These are phyloP conservation scores for Marvania coccoides DNA, from an alignment of 139 green algal species.

Conservation along the genomic window DNA sequence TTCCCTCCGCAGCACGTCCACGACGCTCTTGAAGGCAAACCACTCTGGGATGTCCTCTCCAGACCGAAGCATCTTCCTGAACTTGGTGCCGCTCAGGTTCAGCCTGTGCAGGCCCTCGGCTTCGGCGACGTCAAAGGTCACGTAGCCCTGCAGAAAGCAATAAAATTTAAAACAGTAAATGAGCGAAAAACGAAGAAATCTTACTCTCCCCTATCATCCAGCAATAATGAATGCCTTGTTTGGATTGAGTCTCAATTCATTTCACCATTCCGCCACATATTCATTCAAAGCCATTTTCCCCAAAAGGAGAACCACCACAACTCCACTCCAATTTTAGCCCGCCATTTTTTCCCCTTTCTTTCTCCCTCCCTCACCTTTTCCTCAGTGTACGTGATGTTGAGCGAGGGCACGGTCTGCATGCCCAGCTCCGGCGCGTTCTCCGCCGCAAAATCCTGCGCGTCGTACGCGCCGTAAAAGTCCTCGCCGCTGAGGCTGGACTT, in stretches of 20 bases:
- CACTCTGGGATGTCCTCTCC: conserved; percentile 92
- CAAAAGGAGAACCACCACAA: no score
- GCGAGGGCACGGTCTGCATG: conserved; percentile 79
- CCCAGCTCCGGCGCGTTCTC: conserved; percentile 60
- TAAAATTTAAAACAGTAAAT: no score
- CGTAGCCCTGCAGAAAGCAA: conserved; percentile 85
- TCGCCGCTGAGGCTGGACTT: conserved; percentile 75
- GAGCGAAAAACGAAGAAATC: no score
- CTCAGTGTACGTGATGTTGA: conserved; percentile 83
- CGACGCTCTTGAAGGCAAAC: conserved; percentile 94
- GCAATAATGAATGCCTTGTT: no score
- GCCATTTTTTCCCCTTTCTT: neutral
- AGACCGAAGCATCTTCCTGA: conserved; percentile 80
- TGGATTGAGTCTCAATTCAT: no score
- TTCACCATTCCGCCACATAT: no score
- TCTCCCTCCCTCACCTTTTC: conserved; percentile 24
- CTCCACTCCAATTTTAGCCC: no score
- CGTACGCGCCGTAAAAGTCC: conserved; percentile 88
- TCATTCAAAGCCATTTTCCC: no score
- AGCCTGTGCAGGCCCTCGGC: conserved; percentile 57
- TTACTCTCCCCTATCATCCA: no score
- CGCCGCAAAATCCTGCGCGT: conserved; percentile 62
- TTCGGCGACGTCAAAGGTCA: conserved; percentile 74
- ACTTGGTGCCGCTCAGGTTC: conserved; percentile 87
- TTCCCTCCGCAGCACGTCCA: conserved; percentile 73